Conservation (phyloP, 2,329 filamentous ascomycete species). For the Trichophyton benhamiae region DNA sequence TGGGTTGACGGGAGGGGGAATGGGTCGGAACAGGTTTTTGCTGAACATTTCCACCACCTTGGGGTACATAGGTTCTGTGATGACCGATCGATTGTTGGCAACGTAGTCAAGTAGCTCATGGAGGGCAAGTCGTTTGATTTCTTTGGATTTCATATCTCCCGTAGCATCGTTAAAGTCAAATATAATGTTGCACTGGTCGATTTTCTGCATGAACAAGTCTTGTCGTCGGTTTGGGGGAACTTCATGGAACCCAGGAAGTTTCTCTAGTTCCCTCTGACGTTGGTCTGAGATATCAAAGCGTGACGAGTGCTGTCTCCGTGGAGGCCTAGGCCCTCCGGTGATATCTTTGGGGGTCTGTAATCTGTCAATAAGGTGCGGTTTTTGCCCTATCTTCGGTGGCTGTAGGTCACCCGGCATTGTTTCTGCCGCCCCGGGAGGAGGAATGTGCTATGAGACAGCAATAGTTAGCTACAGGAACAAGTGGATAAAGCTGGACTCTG, state of each 20-base stretch:
- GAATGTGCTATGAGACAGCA: conserved; percentile 55
- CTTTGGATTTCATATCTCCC: conserved; percentile 98
- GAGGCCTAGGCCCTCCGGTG: conserved; percentile 85
- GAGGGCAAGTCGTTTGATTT: conserved; percentile 92
- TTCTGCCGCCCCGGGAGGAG: conserved; percentile 83
- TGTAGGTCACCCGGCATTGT: conserved; percentile 97
- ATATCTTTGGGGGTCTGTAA: conserved; percentile 93
- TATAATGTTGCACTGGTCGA: conserved; percentile 99
- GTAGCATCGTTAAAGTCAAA: conserved; percentile 99
- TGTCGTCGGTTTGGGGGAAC: conserved; percentile 88
- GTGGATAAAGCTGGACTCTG: background rate
- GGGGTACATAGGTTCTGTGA: conserved; percentile 98
- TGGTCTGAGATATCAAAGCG: conserved; percentile 96
- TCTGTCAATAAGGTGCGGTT: conserved; percentile 77
- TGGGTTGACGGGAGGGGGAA: conserved; percentile 91
- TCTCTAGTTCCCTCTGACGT: conserved; percentile 76
- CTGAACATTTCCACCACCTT: conserved; percentile 98
- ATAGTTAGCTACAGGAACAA: background rate
- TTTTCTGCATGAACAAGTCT: conserved; percentile 99
- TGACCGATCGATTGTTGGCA: conserved; percentile 95
- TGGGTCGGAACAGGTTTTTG: conserved; percentile 95
- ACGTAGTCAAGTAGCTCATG: conserved; percentile 97
- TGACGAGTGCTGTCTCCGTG: conserved; percentile 93
- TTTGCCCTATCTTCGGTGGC: conserved; percentile 80
- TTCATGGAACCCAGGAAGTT: conserved; percentile 94